Conservation (phyloP, 2,329 filamentous ascomycete species). For the Sporothrix pseudoabietina region DNA sequence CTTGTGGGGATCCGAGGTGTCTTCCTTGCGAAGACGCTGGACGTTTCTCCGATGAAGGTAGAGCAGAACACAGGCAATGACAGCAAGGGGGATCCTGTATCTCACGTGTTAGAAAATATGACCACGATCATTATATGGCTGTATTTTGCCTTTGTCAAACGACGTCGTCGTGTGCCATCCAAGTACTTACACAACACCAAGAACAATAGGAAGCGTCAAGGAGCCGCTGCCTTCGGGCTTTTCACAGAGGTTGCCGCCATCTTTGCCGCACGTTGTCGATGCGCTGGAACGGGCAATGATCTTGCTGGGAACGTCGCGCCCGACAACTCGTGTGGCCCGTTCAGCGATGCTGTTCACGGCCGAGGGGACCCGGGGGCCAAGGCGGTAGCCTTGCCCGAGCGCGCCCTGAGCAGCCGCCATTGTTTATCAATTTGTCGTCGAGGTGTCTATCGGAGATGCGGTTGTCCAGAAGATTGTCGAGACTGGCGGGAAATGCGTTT, state of each 20-base stretch:
- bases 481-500: not conserved
- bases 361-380: slow-evolving; percentile 38
- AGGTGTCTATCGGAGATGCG: not conserved
- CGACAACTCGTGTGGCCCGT: slow-evolving; percentile 35
- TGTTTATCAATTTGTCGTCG: slow-evolving; percentile 6
- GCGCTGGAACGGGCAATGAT: slow-evolving; percentile 35
- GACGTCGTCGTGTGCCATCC: too few relatives aligned
- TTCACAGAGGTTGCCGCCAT: slow-evolving; percentile 55
- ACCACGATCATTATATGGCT: too few relatives aligned
- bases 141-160: too few relatives aligned
- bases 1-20: slow-evolving; percentile 82
- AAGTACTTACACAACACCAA: slow-evolving; percentile 65
- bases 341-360: not conserved
- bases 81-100: slow-evolving; percentile 71
- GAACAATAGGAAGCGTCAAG: slow-evolving; percentile 66
- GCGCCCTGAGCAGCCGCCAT: slow-evolving; percentile 33
- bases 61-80: slow-evolving; percentile 67
- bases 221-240: slow-evolving; percentile 58
- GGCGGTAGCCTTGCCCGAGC: slow-evolving; percentile 34
- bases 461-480: not conserved
- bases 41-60: slow-evolving; percentile 79
- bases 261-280: slow-evolving; percentile 35
- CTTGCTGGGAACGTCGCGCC: slow-evolving; percentile 32
- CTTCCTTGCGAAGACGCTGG: slow-evolving; percentile 72
- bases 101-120: slow-evolving; percentile 5